These are phyloP conservation scores for Kodamaea arcana DNA, from an alignment of 1,139 yeast genomes.

Conservation along the genomic window DNA sequence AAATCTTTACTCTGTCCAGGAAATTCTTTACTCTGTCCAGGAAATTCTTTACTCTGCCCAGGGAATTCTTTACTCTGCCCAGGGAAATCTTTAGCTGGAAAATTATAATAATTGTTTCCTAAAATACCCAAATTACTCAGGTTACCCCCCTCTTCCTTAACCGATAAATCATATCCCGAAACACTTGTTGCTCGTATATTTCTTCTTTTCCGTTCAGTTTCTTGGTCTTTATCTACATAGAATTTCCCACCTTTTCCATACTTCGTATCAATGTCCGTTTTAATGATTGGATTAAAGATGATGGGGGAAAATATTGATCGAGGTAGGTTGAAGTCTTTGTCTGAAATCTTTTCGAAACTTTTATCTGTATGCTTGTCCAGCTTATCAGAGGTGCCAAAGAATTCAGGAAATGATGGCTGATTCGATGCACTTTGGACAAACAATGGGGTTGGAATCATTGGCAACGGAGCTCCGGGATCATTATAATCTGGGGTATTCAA, in stretches of 20 bases:
- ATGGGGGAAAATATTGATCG: constrained; percentile 74
- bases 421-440: not conserved
- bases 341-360: not conserved
- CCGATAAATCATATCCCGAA: constrained; percentile 25
- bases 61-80: no score
- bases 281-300: constrained; percentile 72
- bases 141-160: constrained; percentile 8
- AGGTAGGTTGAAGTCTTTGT: constrained; percentile 1
- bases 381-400: not conserved
- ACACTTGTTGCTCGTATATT: constrained; percentile 41
- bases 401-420: not conserved
- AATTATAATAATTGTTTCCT: no score
- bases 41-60: no score
- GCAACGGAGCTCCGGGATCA: constrained; percentile 82
- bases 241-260: constrained; percentile 85
- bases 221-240: constrained; percentile 46
- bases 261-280: constrained; percentile 72
- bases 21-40: no score
- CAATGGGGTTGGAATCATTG: constrained; percentile 55
- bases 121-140: no score
- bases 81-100: no score
- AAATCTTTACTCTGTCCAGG: no score
- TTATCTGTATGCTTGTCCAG: not conserved
- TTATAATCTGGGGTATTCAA: constrained; percentile 52
- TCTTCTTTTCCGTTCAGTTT: constrained; percentile 17